A percentile compares a stretch with the other conserved stretches of the same genome.
Evolutionary conservation across 345 rosid genomes (phyloP).

Genomic region (Hypericum perforatum): DNA sequence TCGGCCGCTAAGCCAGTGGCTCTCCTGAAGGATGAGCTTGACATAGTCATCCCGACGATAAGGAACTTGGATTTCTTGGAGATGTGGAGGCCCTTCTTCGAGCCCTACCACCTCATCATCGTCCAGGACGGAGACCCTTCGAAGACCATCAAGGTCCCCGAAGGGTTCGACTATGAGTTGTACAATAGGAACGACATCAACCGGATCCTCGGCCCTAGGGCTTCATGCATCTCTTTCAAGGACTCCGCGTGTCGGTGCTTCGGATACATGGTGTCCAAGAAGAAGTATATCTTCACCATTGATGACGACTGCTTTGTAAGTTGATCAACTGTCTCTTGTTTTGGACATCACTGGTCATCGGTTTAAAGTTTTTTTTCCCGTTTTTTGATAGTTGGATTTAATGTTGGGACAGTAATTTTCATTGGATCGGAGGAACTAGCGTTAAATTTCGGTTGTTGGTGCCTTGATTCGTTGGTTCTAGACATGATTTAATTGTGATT

Average conservation of each 20-base stretch:
- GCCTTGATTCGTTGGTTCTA: too few species aligned
- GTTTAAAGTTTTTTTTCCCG: not conserved
- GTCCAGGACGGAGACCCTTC: conserved; percentile 49
- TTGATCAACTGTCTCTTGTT: not conserved
- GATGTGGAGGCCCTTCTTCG: conserved; percentile 47
- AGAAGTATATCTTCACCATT: conserved; percentile 42
- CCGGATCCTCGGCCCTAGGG: conserved; percentile 41
- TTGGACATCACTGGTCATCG: not conserved
- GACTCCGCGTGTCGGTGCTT: conserved; percentile 52
- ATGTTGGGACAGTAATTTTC: too few species aligned
- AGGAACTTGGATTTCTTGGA: conserved; percentile 43
- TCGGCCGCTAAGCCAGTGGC: not conserved
- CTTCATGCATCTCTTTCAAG: conserved; percentile 50
- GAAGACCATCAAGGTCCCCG: conserved; percentile 39
- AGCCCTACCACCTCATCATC: conserved; percentile 42
- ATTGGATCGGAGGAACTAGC: too few species aligned
- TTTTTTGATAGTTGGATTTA: conserved; percentile 1
- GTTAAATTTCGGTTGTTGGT: too few species aligned
- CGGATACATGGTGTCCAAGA: conserved; percentile 39
- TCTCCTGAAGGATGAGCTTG: conserved; percentile 41
- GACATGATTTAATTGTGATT: too few species aligned
- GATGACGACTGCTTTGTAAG: conserved; percentile 55
- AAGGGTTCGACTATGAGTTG: conserved; percentile 43
- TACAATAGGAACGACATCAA: conserved; percentile 47
- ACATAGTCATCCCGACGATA: conserved; percentile 43